These are phyloP conservation scores for Debaryomyces sp. DNA, from an alignment of 1,139 yeast species.

Conservation along the genomic window DNA sequence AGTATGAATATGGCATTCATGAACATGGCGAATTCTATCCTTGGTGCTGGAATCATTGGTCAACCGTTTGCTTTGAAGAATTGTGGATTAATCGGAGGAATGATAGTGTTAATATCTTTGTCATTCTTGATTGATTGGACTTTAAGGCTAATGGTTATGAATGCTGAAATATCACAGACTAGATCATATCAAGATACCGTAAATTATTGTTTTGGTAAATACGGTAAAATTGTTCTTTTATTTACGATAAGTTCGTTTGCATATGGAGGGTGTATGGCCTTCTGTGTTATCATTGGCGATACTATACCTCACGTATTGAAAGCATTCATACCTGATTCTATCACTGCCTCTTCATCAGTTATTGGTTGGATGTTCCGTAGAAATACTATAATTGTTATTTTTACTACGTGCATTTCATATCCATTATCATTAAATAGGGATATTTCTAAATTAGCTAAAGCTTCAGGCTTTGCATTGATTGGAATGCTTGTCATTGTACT, in stretches of 20 bases:
- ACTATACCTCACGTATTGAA: slow-evolving; percentile 88
- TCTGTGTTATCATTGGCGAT: slow-evolving; percentile 92
- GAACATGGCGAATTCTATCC: slow-evolving; percentile 94
- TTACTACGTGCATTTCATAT: slow-evolving; percentile 73
- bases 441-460: slow-evolving; percentile 84
- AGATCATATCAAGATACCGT: slow-evolving; percentile 88
- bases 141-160: slow-evolving; percentile 71
- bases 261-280: slow-evolving; percentile 93
- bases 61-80: slow-evolving; percentile 88
- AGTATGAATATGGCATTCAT: slow-evolving; percentile 85
- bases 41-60: slow-evolving; percentile 95
- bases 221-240: slow-evolving; percentile 69
- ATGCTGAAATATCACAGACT: slow-evolving; percentile 76
- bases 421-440: slow-evolving; percentile 82
- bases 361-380: slow-evolving; percentile 61
- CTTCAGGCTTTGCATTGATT: slow-evolving; percentile 81
- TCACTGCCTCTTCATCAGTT: slow-evolving; percentile 37
- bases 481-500: slow-evolving; percentile 82
- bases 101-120: slow-evolving; percentile 58
- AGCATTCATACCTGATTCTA: slow-evolving; percentile 60
- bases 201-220: slow-evolving; percentile 71
- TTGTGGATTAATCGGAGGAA: slow-evolving; percentile 78
- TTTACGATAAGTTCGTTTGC: slow-evolving; percentile 87
- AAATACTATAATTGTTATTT: slow-evolving; percentile 66
- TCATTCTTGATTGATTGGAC: slow-evolving; percentile 90